These are phyloP conservation scores for Dryadomyces quercivorus DNA, from an alignment of 2,329 filamentous ascomycete genomes.

Conservation along the genomic window DNA sequence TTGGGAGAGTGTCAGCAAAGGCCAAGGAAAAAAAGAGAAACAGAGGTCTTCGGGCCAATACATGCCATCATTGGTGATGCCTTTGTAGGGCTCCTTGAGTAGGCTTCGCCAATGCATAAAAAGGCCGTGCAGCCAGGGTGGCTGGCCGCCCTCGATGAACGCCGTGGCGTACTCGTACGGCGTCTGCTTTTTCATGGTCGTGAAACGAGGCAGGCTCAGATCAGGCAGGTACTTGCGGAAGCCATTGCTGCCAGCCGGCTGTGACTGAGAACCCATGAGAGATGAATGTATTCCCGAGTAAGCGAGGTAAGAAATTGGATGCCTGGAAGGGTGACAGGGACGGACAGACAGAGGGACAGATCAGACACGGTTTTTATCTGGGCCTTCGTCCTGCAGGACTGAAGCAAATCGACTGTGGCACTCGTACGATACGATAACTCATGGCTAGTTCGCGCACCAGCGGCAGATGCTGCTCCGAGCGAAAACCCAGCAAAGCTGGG, in stretches of 20 bases:
- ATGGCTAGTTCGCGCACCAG: neutral
- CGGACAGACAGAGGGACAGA: too few species aligned
- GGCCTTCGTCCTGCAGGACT: too few species aligned
- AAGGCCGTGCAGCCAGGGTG: conserved; percentile 55
- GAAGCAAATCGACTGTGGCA: neutral
- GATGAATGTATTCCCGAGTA: neutral
- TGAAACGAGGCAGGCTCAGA: conserved; percentile 47
- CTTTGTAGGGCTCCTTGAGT: conserved; percentile 55
- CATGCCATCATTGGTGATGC: conserved; percentile 55
- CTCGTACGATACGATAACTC: neutral
- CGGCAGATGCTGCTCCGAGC: neutral
- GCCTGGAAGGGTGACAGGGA: too few species aligned
- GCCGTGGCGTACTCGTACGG: conserved; percentile 48
- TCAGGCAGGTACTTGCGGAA: conserved; percentile 48
- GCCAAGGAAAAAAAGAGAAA: neutral
- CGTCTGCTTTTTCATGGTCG: conserved; percentile 48
- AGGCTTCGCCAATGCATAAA: conserved; percentile 47
- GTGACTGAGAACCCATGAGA: neutral
- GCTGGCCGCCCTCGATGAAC: conserved; percentile 45
- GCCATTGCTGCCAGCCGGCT: neutral
- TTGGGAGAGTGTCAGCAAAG: neutral
- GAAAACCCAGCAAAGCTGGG: neutral
- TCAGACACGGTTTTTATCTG: too few species aligned
- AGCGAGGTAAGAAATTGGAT: neutral
- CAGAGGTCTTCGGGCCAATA: neutral